These are phyloP conservation scores for Trichoderma sp. DNA, from an alignment of 2,329 filamentous ascomycete genomes.

Conservation along the genomic window DNA sequence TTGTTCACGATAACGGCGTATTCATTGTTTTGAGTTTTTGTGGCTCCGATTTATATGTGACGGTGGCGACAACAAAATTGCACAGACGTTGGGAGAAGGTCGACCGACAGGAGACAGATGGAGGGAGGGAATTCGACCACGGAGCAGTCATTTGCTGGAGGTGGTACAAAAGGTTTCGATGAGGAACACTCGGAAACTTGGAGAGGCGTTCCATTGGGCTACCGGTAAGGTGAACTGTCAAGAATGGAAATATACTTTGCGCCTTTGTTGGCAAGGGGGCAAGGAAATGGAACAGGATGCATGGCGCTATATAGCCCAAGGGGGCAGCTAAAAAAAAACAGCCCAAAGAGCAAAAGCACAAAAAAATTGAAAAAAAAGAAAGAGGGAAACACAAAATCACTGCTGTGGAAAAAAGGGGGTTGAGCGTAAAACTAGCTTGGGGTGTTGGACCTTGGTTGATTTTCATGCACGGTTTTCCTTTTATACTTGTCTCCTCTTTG, in stretches of 20 bases:
- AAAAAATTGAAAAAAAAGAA: background rate
- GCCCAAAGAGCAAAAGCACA: background rate
- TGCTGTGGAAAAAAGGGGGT: background rate
- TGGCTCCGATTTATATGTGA: constrained; percentile 29
- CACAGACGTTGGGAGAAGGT: background rate
- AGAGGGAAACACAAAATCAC: background rate
- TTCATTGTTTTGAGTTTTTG: constrained; percentile 28
- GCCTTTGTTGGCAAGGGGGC: background rate
- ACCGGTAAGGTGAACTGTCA: constrained; percentile 6
- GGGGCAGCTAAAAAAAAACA: background rate
- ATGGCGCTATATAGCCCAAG: background rate
- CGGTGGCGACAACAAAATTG: constrained; percentile 23
- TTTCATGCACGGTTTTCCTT: constrained; percentile 19
- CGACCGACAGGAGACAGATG: background rate
- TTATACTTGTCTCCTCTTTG: constrained; percentile 7
- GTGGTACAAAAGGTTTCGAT: background rate
- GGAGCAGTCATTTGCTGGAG: constrained; percentile 15
- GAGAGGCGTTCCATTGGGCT: constrained; percentile 24
- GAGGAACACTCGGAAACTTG: constrained; percentile 12
- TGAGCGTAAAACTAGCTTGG: background rate
- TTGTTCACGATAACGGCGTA: constrained; percentile 31
- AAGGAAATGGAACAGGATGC: background rate
- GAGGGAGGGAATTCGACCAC: background rate
- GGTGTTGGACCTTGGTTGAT: background rate
- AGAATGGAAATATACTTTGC: constrained; percentile 4